Base-by-base conservation (phyloP, 805 yeast species). In the Starmerella kuoi region DNA sequence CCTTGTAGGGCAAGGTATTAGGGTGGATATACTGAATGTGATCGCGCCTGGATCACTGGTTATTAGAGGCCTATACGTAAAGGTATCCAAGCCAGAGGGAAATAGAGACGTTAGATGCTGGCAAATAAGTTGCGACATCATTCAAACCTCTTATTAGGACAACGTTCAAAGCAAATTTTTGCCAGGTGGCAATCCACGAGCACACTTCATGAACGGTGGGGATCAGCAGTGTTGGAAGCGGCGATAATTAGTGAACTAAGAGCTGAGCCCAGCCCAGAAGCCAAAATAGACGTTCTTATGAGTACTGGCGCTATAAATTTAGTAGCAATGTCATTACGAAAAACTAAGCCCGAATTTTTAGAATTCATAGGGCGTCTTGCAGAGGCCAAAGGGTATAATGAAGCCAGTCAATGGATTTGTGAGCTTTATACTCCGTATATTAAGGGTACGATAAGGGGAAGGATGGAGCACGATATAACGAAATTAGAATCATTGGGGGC, bases 321-420 rank as follows among this genome's bases (percentile, higher is more conserved):
- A n/a, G n/a, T 26, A 12, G 38, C 38, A 35, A n/a, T 35, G 38
- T 6, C 31, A 23, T 20, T 19, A 7, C 7, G 19, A n/a, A 19
- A 8, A 6, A 20, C 38, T 21, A 7, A 15, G 8, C 8, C 22
- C 24, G 18, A 28, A 22, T 19, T 40, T 14, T 38, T 38, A 31
- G 4, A 8, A 9, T 22, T 34, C 18, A 7, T 43, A 5, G 46
- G 46, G 18, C 33, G 24, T 3, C 18, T 43, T 12, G 34, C 35
- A 18, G 34, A 35, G 37, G 11, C 34, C 12, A 17, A 30, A 3
- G 42, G 43, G 22, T 19, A 17, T 12, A 24, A 30, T 18, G 33
- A 14, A 6, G 38, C 43, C 3, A 7, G 12, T 7, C 26, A 26
- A 5, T 43, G 35, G 36, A 27, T 38, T 15, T 22, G 24, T 8